Evolutionary conservation across 139 green algal species (phyloP), one percentile per base, ranked within the genome.

Genomic region (Chlorella sp.): DNA sequence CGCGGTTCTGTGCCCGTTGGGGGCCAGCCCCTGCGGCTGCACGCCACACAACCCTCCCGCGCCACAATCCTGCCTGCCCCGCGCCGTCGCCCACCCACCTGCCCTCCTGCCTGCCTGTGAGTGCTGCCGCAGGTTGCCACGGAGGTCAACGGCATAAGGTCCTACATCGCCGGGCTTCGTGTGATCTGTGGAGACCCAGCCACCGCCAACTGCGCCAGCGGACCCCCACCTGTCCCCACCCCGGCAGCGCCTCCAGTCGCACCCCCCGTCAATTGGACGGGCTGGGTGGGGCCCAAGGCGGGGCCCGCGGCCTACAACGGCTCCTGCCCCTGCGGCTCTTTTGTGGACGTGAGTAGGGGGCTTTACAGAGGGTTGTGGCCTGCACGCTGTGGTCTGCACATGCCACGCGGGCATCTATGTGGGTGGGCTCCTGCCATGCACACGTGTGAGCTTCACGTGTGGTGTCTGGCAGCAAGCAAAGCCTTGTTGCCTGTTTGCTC

Each of bases 61-160:
- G n/a, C n/a, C n/a, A n/a, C 21, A 71, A 14, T 18, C 11, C 2
- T 28, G 64, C 64, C 5, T 18, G 7, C 64, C 64, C 64, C 22
- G 2, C 11, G 21, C 64, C 64, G n/a, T 40, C 1, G n/a, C 73
- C 32, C 12, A n/a, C 9, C 73, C n/a, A 22, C n/a, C 7, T 3
- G 3, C 32, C 32, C 32, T 5, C 48, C 48, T 57, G 48, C 48
- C 7, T 57, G 48, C 48, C 48, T 57, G 48, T 5, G 48, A 16
- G 48, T 57, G 48, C 73, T 78, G 71, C n/a, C 34, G 75, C 75
- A 81, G 75, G 75, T 81, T 11, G 37, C n/a, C 75, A 81, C 75
- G n/a, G n/a, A 39, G 34, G 14, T 28, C 28, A 37, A 12, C 75
- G 64, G 64, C 64, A 14, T 2, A 12, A 34, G 11, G 11, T 7